phyloP scores from a whole-genome alignment of 192 early-diverging fungal species.

The Phlyctochytrium bullatum region DNA sequence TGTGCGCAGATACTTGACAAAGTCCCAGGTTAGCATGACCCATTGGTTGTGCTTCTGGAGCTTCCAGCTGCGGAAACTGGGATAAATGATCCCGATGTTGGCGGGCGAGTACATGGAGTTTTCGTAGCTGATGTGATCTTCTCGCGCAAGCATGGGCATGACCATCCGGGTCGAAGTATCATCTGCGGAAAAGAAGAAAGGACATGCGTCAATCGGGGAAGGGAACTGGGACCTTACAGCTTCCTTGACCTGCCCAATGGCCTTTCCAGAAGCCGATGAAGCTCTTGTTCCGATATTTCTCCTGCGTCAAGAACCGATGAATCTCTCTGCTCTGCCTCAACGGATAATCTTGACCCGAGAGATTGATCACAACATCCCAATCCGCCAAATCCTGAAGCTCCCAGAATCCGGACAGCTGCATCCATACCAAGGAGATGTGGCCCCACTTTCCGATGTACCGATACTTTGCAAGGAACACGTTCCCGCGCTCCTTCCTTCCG shows the following conservation, averaged over 20 bases:
- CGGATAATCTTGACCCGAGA: slow-evolving; percentile 43
- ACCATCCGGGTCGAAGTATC: not conserved
- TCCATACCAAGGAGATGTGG: slow-evolving; percentile 40
- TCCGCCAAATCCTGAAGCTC: slow-evolving; percentile 51
- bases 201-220: not conserved
- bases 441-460: slow-evolving; percentile 41
- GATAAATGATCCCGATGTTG: slow-evolving; percentile 26
- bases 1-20: slow-evolving; percentile 21
- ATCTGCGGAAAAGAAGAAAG: no score
- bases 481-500: slow-evolving; percentile 12
- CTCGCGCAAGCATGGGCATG: not conserved
- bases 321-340: slow-evolving; percentile 36
- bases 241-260: not conserved
- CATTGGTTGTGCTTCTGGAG: slow-evolving; percentile 37
- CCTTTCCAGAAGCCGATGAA: slow-evolving; percentile 44
- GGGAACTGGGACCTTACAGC: not conserved
- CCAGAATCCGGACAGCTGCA: slow-evolving; percentile 46
- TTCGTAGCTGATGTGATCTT: not conserved
- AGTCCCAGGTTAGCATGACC: slow-evolving; percentile 31
- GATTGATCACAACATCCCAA: slow-evolving; percentile 53
- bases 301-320: slow-evolving; percentile 19
- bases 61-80: slow-evolving; percentile 32
- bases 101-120: slow-evolving; percentile 4
- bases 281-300: slow-evolving; percentile 20
- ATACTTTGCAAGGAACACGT: slow-evolving; percentile 36